Conservation (phyloP, 495 filamentous ascomycete genomes). For the Collariella sp. region DNA sequence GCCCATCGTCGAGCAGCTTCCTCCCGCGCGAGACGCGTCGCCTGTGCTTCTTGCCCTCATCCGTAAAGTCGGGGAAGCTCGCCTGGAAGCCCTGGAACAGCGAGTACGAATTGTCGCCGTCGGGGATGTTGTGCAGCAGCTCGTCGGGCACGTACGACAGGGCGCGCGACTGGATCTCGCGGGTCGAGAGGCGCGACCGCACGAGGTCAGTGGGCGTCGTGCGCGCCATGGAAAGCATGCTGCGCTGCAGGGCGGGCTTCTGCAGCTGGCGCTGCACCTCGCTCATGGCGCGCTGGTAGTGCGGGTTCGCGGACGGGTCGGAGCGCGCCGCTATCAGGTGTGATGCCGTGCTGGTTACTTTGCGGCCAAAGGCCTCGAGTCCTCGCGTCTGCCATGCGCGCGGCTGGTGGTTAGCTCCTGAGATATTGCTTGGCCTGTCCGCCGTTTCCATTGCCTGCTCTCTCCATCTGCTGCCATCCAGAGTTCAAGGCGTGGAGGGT, state of each 20-base stretch:
- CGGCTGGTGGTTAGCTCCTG: slow-evolving; percentile 2
- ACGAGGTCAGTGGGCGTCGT: slow-evolving; percentile 87
- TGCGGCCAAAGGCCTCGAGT: slow-evolving; percentile 86
- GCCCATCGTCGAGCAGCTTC: slow-evolving; percentile 59
- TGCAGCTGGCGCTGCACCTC: slow-evolving; percentile 83
- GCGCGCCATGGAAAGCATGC: slow-evolving; percentile 79
- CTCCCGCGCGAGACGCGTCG: slow-evolving; percentile 61
- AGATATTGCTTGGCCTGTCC: too few species aligned
- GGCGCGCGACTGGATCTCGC: slow-evolving; percentile 92
- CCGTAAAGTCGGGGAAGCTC: slow-evolving; percentile 66
- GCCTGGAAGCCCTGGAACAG: slow-evolving; percentile 96
- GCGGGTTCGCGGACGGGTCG: slow-evolving; percentile 51
- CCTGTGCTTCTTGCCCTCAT: slow-evolving; percentile 59
- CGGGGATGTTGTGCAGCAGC: slow-evolving; percentile 77
- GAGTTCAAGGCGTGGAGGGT: not conserved
- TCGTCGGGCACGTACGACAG: slow-evolving; percentile 85
- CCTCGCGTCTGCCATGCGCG: slow-evolving; percentile 58
- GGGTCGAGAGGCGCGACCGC: slow-evolving; percentile 79
- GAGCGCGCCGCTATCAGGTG: slow-evolving; percentile 69
- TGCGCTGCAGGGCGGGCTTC: slow-evolving; percentile 72
- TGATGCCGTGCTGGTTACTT: slow-evolving; percentile 87
- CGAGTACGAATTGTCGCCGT: slow-evolving; percentile 75
- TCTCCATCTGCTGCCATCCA: not conserved
- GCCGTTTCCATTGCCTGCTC: not conserved
- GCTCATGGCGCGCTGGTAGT: slow-evolving; percentile 79